Base-by-base conservation (phyloP, 176 grass and related monocot species). In the Eleusine coracana region DNA sequence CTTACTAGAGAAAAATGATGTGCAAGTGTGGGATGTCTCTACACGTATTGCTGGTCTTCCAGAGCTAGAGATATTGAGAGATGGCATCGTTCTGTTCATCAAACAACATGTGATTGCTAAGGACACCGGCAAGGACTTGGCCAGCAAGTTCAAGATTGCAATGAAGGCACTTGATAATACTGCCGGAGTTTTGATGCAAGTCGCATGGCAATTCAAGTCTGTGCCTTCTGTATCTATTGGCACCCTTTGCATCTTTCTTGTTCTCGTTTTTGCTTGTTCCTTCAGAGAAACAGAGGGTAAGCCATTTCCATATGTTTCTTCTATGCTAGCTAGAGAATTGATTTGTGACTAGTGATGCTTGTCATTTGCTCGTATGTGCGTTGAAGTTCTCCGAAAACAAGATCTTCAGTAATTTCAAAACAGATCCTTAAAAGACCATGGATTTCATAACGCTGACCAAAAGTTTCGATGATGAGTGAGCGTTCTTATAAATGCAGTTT, bases 161-260 rank as follows among this genome's bases (percentile, higher is more conserved):
- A 93, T 90, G 91, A 98, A 95, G 61, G 96, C 89, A 1, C 87
- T 98, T 34, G 89, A 83, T 71, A 95, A 93, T 81, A 86, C 85
- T 55, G 83, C 83, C 73, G 92, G 96, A 56, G 77, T 98, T 41
- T 69, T 93, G 55, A 95, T 93, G 91, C 95, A 85, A 89, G 66
- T 0, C 39, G 17, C n/a, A 15, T 6, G 55, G 10, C 17, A 17
- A 76, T 77, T 17, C 6, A 59, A n/a, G 37, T 7, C 2, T 3
- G 1, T 23, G 7, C 56, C 56, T 59, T 23, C 48, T 50, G 48
- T 23, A 59, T 20, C n/a, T 10, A 58, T 58, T 58, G 10, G 55
- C 55, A 9, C 17, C 4, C 17, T 20, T 20, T 20, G 16, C 5
- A 5, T 54, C 17, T 3, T 51, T 7, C 6, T 56, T 21, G 2